Percentiles rank a stretch among this genome's conserved stretches.
Conservation (phyloP, 768 basidiomycete species). For the Saitozyma podzolica region DNA sequence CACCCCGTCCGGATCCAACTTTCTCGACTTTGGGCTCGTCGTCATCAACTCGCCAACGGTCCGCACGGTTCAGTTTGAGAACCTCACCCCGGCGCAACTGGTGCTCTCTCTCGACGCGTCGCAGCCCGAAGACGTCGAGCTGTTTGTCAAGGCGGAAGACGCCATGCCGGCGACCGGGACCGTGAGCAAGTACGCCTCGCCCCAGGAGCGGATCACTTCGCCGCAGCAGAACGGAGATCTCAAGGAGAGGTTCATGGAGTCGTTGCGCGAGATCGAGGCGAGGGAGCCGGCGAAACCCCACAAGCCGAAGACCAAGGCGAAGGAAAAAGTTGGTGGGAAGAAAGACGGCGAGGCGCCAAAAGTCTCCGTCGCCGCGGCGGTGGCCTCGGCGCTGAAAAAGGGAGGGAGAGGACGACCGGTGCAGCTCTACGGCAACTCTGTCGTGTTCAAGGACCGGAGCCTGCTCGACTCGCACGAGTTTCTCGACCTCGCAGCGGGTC, state of each 20-base stretch:
- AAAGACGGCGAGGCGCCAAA: slow-evolving; percentile 15
- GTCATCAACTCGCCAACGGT: slow-evolving; percentile 44
- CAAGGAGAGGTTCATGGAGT: slow-evolving; percentile 51
- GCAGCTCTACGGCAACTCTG: slow-evolving; percentile 44
- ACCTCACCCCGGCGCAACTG: slow-evolving; percentile 33
- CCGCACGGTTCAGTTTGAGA: slow-evolving; percentile 44
- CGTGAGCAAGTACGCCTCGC: slow-evolving; percentile 16
- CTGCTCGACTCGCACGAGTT: slow-evolving; percentile 47
- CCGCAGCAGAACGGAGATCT: slow-evolving; percentile 37
- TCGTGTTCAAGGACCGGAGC: slow-evolving; percentile 47
- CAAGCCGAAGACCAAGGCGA: slow-evolving; percentile 12
- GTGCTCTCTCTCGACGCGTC: slow-evolving; percentile 38
- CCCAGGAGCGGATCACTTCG: slow-evolving; percentile 23
- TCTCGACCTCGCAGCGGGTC: slow-evolving; percentile 48
- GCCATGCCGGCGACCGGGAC: slow-evolving; percentile 6
- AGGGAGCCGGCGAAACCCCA: slow-evolving; percentile 11
- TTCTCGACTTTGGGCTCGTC: slow-evolving; percentile 49
- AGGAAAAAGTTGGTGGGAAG: slow-evolving; percentile 18
- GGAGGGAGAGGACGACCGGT: slow-evolving; percentile 44
- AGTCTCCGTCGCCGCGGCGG: slow-evolving; percentile 26
- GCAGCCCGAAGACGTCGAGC: slow-evolving; percentile 48
- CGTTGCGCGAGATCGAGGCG: slow-evolving; percentile 29
- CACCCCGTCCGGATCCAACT: slow-evolving; percentile 49
- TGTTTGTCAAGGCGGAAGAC: slow-evolving; percentile 44
- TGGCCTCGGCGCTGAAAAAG: slow-evolving; percentile 44